Conservation (phyloP, 495 filamentous ascomycete genomes). For the Entonaema liquescens region DNA sequence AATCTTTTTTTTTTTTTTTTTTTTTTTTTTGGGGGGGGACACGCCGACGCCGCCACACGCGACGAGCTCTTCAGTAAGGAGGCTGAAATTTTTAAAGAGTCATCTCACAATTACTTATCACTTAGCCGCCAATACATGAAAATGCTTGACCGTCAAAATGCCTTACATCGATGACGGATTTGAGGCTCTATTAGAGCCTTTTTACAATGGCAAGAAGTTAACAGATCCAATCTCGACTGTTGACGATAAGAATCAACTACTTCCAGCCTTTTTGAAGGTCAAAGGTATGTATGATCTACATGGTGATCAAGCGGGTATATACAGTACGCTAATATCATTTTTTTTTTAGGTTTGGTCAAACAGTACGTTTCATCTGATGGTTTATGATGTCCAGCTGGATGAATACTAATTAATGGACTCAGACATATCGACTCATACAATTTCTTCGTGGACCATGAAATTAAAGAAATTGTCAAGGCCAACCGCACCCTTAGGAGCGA, state of each 20-base stretch:
- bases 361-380: constrained; percentile 56
- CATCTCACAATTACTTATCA: constrained; percentile 28
- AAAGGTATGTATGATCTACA: constrained; percentile 65
- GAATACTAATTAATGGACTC: constrained; percentile 37
- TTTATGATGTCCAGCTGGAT: not conserved
- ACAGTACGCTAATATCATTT: constrained; percentile 34
- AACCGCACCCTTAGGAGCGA: constrained; percentile 88
- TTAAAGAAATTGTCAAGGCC: constrained; percentile 94
- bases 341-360: constrained; percentile 72
- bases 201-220: constrained; percentile 93
- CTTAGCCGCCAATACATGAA: constrained; percentile 8
- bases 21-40: constrained; percentile 41
- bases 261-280: constrained; percentile 96
- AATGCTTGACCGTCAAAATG: constrained; percentile 48
- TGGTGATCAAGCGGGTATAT: constrained; percentile 13
- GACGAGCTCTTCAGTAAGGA: constrained; percentile 10
- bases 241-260: constrained; percentile 92
- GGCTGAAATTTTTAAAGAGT: constrained; percentile 29
- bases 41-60: not conserved
- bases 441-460: constrained; percentile 91
- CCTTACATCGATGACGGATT: constrained; percentile 66
- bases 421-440: constrained; percentile 98
- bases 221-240: constrained; percentile 94
- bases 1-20: constrained; percentile 25
- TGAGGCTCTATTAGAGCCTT: constrained; percentile 89